Percentiles rank a stretch among this genome's conserved stretches.
phyloP scores from a whole-genome alignment of 306 rosid genomes.

The Cyamopsis tetragonoloba region DNA sequence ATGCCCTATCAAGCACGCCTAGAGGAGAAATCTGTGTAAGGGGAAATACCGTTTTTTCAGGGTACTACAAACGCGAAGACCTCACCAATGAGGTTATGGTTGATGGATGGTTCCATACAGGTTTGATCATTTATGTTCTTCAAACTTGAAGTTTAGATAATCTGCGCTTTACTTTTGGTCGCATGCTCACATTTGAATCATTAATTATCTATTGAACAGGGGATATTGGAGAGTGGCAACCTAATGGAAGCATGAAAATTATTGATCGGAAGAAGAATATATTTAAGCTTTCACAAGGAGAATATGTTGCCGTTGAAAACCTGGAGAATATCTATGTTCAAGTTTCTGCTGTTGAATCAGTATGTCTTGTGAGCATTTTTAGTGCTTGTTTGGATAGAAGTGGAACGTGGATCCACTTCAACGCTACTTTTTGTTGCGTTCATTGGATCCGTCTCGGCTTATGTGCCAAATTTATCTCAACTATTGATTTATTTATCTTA shows the following conservation, averaged over 20 bases:
- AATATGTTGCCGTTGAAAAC: constrained; percentile 93
- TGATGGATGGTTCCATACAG: constrained; percentile 96
- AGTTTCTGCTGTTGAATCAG: constrained; percentile 59
- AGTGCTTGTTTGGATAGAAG: no score
- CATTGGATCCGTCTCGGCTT: no score
- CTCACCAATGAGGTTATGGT: constrained; percentile 73
- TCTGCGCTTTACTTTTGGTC: neutral
- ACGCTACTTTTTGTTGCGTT: no score
- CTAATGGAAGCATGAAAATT: constrained; percentile 78
- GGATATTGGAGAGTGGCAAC: constrained; percentile 96
- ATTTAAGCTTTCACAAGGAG: constrained; percentile 98
- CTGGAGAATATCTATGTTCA: constrained; percentile 73
- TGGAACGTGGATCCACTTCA: no score
- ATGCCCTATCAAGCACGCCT: constrained; percentile 60
- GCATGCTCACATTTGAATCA: constrained; percentile 2
- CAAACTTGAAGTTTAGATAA: neutral
- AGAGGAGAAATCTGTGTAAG: constrained; percentile 84
- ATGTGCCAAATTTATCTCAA: no score
- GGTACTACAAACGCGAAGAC: constrained; percentile 84
- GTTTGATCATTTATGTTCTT: constrained; percentile 32
- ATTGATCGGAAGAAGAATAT: constrained; percentile 95
- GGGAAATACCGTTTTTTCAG: constrained; percentile 69
- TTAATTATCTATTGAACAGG: constrained; percentile 46
- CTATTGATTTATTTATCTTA: no score
- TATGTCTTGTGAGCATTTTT: constrained; percentile 29